Conservation (phyloP, 140 eudicot genomes). For the Ambrosia hybrid region DNA sequence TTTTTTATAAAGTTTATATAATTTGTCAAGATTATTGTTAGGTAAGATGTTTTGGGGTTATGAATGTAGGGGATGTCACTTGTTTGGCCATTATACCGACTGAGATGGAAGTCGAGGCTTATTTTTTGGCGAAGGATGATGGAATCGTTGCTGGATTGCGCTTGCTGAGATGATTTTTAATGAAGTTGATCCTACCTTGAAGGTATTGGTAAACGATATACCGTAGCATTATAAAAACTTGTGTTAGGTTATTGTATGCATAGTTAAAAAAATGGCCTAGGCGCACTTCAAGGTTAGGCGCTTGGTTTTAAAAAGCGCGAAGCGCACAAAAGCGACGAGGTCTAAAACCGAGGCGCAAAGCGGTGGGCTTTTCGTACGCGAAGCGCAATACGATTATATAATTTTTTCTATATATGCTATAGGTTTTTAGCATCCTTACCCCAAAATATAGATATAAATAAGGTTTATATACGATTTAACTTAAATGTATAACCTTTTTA, state of each 20-base stretch:
- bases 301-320: too few species aligned
- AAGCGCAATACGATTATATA: too few species aligned
- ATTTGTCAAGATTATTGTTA: neutral
- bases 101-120: constrained; percentile 86
- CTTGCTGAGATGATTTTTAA: constrained; percentile 89
- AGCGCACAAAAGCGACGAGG: too few species aligned
- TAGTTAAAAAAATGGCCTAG: too few species aligned
- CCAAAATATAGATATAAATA: too few species aligned
- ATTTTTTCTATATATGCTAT: too few species aligned
- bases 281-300: too few species aligned
- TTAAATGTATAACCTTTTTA: too few species aligned
- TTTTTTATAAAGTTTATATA: neutral
- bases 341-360: too few species aligned
- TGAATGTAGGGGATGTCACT: constrained; percentile 80
- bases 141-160: constrained; percentile 85
- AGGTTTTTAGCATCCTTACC: too few species aligned
- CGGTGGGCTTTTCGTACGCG: too few species aligned
- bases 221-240: neutral
- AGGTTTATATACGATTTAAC: too few species aligned
- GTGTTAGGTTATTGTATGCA: constrained; percentile 4
- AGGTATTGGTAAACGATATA: constrained; percentile 41
- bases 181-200: constrained; percentile 87
- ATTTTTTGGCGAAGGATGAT: constrained; percentile 92
- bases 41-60: constrained; percentile 7
- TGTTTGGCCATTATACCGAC: constrained; percentile 88